phyloP scores from a whole-genome alignment of 768 basidiomycete species.

The Neoboletus brunneissimus region DNA sequence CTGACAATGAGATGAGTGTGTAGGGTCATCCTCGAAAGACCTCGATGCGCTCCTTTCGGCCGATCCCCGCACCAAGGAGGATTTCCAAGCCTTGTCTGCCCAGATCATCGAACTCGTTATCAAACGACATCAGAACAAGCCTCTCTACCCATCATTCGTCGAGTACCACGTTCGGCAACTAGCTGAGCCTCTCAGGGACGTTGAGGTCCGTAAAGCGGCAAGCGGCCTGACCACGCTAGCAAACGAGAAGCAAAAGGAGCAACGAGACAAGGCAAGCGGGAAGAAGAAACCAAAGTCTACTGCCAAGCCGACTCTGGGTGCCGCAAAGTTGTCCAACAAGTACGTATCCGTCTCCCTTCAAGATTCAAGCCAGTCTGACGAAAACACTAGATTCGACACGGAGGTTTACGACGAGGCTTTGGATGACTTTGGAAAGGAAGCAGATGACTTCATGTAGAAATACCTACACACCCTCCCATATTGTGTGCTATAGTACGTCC shows the following conservation, averaged over 20 bases:
- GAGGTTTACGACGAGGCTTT: slow-evolving; percentile 81
- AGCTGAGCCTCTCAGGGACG: slow-evolving; percentile 75
- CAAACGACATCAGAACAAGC: slow-evolving; percentile 77
- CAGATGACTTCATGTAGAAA: slow-evolving; percentile 89
- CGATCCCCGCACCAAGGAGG: slow-evolving; percentile 86
- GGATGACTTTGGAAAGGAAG: slow-evolving; percentile 77
- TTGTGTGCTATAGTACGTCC: slow-evolving; percentile 15
- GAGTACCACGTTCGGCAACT: slow-evolving; percentile 81
- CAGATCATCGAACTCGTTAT: slow-evolving; percentile 72
- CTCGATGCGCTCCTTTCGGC: slow-evolving; percentile 71
- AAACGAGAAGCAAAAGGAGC: slow-evolving; percentile 94
- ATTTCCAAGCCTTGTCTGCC: slow-evolving; percentile 73
- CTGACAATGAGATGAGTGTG: background rate
- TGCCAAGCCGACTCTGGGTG: slow-evolving; percentile 73
- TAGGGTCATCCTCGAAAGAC: slow-evolving; percentile 67
- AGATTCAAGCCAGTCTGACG: slow-evolving; percentile 12
- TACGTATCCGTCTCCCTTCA: slow-evolving; percentile 31
- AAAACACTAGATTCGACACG: slow-evolving; percentile 64
- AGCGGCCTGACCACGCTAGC: slow-evolving; percentile 81
- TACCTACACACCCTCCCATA: slow-evolving; percentile 16
- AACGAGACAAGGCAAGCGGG: slow-evolving; percentile 78
- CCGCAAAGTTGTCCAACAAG: slow-evolving; percentile 64
- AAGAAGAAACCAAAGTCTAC: slow-evolving; percentile 83
- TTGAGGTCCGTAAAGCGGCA: slow-evolving; percentile 89
- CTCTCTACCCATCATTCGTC: slow-evolving; percentile 78